Conservation (phyloP, 2,329 filamentous ascomycete genomes). For the Sporothrix schenckii region DNA sequence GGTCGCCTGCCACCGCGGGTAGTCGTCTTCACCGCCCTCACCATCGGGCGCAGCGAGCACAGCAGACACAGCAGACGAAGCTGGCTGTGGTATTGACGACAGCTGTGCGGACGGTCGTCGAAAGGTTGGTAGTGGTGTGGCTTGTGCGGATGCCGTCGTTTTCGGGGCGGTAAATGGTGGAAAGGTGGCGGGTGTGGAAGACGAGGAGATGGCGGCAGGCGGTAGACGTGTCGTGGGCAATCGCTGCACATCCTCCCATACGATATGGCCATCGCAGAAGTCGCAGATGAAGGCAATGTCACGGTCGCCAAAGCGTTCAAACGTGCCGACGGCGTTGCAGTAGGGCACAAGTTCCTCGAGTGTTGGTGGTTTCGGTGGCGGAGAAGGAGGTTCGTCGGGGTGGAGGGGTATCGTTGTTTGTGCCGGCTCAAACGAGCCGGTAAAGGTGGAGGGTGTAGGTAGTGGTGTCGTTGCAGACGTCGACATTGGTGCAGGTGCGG, state of each 20-base stretch:
- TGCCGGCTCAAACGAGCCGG: neutral
- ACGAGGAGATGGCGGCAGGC: constrained; percentile 37
- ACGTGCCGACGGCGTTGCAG: constrained; percentile 58
- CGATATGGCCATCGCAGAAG: constrained; percentile 62
- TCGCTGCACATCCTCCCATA: constrained; percentile 60
- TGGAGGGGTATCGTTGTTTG: constrained; percentile 29
- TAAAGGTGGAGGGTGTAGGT: neutral
- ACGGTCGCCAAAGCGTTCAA: constrained; percentile 57
- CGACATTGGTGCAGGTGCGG: neutral
- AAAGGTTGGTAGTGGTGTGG: neutral
- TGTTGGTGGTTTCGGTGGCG: constrained; percentile 34
- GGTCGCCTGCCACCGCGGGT: constrained; percentile 57
- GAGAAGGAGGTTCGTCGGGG: constrained; percentile 21
- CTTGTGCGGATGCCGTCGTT: neutral
- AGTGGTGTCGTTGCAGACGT: neutral
- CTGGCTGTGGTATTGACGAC: neutral
- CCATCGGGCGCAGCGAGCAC: constrained; percentile 33
- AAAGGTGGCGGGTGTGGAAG: neutral
- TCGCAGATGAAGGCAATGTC: constrained; percentile 64
- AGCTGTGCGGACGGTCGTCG: constrained; percentile 11
- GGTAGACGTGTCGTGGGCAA: constrained; percentile 53
- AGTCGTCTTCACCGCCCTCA: constrained; percentile 34
- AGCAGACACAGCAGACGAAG: neutral
- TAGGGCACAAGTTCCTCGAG: constrained; percentile 54
- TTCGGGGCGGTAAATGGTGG: neutral